Evolutionary conservation across 108 stramenopile genomes (phyloP).

Genomic region (Poteriospumella lacustris): DNA sequence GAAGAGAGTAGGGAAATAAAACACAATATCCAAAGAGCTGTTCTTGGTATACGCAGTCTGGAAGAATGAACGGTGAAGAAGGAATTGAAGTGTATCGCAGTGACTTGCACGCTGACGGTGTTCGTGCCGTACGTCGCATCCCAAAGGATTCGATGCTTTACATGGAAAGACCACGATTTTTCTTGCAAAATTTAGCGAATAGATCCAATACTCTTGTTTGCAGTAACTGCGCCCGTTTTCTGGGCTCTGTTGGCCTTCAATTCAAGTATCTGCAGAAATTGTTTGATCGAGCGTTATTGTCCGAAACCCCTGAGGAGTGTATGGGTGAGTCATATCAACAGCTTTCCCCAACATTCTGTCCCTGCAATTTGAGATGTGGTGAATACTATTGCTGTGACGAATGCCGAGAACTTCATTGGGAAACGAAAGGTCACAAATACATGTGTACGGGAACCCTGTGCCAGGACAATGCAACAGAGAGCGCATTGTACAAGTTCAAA

Average conservation of each 20-base stretch:
- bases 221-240: neutral
- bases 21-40: no score
- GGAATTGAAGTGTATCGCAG: neutral
- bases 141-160: neutral
- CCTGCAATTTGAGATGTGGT: conserved; percentile 1
- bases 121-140: neutral
- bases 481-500: neutral
- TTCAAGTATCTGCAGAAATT: neutral
- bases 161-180: conserved; percentile 11
- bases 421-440: conserved; percentile 4
- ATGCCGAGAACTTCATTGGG: conserved; percentile 23
- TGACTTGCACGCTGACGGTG: neutral
- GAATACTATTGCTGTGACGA: conserved; percentile 2
- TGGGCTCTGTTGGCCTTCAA: neutral
- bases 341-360: neutral
- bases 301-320: neutral
- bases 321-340: neutral
- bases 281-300: neutral
- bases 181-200: conserved; percentile 26
- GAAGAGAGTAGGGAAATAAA: no score
- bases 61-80: no score
- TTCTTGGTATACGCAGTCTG: no score
- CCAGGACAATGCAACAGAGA: conserved; percentile 13
- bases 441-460: conserved; percentile 12
- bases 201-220: neutral